Percentiles rank a stretch among this genome's conserved stretches.
Evolutionary conservation across 2,329 filamentous ascomycete genomes (phyloP).

Genomic region (Ceratocystiopsis minuta): DNA sequence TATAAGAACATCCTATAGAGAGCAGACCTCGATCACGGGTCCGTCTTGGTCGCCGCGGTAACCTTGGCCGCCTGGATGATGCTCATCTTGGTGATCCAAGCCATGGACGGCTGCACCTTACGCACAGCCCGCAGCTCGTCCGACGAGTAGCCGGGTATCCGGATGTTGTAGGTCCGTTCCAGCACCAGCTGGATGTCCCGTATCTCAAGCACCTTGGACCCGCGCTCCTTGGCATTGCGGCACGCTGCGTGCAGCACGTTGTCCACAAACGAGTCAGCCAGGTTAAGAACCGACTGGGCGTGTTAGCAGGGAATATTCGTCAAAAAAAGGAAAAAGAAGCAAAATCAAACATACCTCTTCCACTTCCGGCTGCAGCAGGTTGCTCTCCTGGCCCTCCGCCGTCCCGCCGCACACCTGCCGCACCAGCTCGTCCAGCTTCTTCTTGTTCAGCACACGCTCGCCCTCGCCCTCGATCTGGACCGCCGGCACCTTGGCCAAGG

Average conservation of each 20-base stretch:
- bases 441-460: constrained; percentile 88
- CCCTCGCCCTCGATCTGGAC: constrained; percentile 84
- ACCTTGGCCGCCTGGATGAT: constrained; percentile 89
- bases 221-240: constrained; percentile 80
- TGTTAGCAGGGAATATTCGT: constrained; percentile 8
- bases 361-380: constrained; percentile 73
- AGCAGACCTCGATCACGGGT: neutral
- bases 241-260: constrained; percentile 75
- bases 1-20: neutral
- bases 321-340: neutral
- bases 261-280: constrained; percentile 91
- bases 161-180: constrained; percentile 75
- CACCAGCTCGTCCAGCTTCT: constrained; percentile 89
- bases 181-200: constrained; percentile 70
- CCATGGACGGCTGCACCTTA: constrained; percentile 73
- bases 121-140: constrained; percentile 89
- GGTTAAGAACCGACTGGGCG: constrained; percentile 60
- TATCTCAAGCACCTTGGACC: constrained; percentile 77
- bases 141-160: constrained; percentile 82
- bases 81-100: constrained; percentile 94
- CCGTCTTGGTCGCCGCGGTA: constrained; percentile 33
- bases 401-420: constrained; percentile 78
- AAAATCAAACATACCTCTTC: constrained; percentile 54
- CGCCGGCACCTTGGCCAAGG: constrained; percentile 60
- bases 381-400: constrained; percentile 52